These are phyloP conservation scores for Taphrina pruni DNA, from an alignment of 1,139 yeast genomes.

Conservation along the genomic window DNA sequence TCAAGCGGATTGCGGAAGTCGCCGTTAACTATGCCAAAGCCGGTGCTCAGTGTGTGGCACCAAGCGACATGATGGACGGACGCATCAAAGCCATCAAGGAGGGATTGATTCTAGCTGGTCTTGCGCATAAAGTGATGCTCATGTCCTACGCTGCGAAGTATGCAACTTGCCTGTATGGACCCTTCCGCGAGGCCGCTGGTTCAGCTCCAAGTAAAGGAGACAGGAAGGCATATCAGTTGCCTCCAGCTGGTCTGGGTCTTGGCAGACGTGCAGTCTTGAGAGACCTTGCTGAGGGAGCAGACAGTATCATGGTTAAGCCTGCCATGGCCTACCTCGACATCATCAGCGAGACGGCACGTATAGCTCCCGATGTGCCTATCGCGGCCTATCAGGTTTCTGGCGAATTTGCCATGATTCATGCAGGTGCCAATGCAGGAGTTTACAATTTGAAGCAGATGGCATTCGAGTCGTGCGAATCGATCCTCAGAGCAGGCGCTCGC, in stretches of 20 bases:
- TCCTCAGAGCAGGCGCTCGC: conserved; percentile 94
- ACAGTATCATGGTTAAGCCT: conserved; percentile 95
- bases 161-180: conserved; percentile 90
- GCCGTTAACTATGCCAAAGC: conserved; percentile 95
- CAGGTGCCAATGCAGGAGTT: conserved; percentile 96
- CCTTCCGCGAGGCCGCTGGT: conserved; percentile 97
- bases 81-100: conserved; percentile 84
- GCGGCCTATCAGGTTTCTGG: conserved; percentile 98
- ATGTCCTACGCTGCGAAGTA: conserved; percentile 96
- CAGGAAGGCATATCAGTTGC: conserved; percentile 89
- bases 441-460: conserved; percentile 89
- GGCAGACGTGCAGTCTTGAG: conserved; percentile 89
- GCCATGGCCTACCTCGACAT: conserved; percentile 93
- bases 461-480: conserved; percentile 88
- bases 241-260: conserved; percentile 88
- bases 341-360: conserved; percentile 81
- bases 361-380: conserved; percentile 83
- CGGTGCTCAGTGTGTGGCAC: conserved; percentile 76
- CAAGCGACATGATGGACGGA: conserved; percentile 98
- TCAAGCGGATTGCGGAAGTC: conserved; percentile 85
- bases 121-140: conserved; percentile 86
- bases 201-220: conserved; percentile 90
- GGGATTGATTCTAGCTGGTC: conserved; percentile 79
- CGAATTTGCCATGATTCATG: conserved; percentile 96
- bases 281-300: conserved; percentile 92